These are phyloP conservation scores for Candida buenavistaensis DNA, from an alignment of 1,139 yeast species.

Conservation along the genomic window DNA sequence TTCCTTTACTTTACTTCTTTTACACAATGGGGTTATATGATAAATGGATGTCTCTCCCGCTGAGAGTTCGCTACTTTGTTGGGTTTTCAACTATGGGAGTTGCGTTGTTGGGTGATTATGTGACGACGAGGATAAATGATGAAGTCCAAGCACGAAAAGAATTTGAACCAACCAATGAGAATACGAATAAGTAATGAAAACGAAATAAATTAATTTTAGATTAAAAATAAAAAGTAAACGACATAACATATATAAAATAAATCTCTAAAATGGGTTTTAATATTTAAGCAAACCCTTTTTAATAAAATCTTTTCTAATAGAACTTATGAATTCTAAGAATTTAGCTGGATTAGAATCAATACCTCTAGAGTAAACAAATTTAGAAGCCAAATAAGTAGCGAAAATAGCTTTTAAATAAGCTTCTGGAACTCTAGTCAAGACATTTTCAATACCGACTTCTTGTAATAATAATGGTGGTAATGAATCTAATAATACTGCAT, in stretches of 20 bases:
- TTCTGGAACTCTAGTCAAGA: conserved; percentile 79
- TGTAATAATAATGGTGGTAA: conserved; percentile 74
- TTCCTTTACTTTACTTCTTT: too few species aligned
- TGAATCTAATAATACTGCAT: conserved; percentile 72
- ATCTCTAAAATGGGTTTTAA: conserved; percentile 2
- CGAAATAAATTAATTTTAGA: conserved; percentile 1
- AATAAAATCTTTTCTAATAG: conserved; percentile 41
- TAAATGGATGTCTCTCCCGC: conserved; percentile 53
- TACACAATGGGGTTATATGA: conserved; percentile 36
- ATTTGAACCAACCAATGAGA: conserved; percentile 4
- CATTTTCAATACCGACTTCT: conserved; percentile 72
- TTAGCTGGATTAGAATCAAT: conserved; percentile 80
- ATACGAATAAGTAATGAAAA: neutral
- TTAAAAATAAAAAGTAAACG: too few species aligned
- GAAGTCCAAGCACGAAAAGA: conserved; percentile 29
- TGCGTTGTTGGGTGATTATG: conserved; percentile 53
- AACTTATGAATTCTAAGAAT: conserved; percentile 70
- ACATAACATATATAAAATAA: neutral
- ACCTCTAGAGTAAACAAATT: conserved; percentile 86
- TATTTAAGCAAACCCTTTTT: conserved; percentile 28
- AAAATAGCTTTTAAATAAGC: conserved; percentile 86
- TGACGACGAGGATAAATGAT: conserved; percentile 47
- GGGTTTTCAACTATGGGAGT: conserved; percentile 54
- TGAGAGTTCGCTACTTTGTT: conserved; percentile 50
- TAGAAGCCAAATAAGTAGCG: conserved; percentile 86